phyloP scores from a whole-genome alignment of 306 rosid species.

The Abrus precatorius region DNA sequence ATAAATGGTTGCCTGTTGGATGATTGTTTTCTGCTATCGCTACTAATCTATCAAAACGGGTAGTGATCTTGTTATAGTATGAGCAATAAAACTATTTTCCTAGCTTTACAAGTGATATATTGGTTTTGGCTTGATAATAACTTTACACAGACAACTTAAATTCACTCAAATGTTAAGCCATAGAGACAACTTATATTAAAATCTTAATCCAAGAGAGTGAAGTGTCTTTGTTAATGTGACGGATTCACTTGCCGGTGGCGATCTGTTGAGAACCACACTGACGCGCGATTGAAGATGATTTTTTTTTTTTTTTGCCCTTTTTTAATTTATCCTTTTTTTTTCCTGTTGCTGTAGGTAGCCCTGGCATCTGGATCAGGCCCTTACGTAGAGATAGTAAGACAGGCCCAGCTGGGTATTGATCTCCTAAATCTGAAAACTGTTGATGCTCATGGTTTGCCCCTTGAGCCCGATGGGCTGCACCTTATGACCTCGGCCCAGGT shows the following conservation, averaged over 20 bases:
- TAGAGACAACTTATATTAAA: slow-evolving; percentile 1
- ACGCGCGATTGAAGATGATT: neutral
- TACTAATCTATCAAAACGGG: neutral
- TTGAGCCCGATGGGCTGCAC: slow-evolving; percentile 71
- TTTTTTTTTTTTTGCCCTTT: neutral
- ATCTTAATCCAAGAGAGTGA: neutral
- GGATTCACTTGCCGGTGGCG: neutral
- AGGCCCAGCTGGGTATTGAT: slow-evolving; percentile 68
- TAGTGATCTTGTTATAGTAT: neutral
- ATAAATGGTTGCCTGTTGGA: slow-evolving; percentile 10
- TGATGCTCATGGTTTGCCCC: slow-evolving; percentile 65
- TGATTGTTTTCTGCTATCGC: neutral
- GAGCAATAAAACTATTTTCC: neutral
- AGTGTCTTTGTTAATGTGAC: slow-evolving; percentile 27
- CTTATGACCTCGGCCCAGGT: slow-evolving; percentile 67
- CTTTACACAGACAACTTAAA: slow-evolving; percentile 33
- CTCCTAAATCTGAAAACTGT: slow-evolving; percentile 64
- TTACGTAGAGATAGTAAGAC: slow-evolving; percentile 62
- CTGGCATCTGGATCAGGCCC: slow-evolving; percentile 71
- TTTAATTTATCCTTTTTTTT: neutral
- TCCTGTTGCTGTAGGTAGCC: slow-evolving; percentile 59
- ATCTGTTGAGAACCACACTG: neutral
- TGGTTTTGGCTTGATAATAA: slow-evolving; percentile 21
- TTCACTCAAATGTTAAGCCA: slow-evolving; percentile 5
- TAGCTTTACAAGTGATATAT: neutral